Base-by-base conservation (phyloP, 2,329 filamentous ascomycete genomes). In the Fusarium haematococcum region DNA sequence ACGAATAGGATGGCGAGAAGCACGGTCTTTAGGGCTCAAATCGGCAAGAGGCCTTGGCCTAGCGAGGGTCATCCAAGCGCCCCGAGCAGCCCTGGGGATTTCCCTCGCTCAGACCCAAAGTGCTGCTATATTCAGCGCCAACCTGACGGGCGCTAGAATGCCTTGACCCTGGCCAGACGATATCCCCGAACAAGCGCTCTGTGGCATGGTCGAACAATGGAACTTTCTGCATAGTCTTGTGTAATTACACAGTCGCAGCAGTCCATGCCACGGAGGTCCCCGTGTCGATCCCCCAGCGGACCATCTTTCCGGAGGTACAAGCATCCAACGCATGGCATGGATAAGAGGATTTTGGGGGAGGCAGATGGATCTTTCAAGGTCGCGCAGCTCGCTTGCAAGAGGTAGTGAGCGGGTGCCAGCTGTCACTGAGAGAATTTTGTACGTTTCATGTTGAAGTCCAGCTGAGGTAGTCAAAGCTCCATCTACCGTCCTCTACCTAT, bases 41-140 rank as follows among this genome's bases (percentile, higher is more conserved):
- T 58, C 63, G 39, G 48, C 45, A 67, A 45, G 69, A 52, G 54
- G 50, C 27, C 58, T 59, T 63, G 20, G 20, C 43, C 43, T 45
- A 16, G 43, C 7, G 13, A 45, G 43, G 43, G 43, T 56, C 45
- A 48, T 43, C 62, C 73, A 68, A 76, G 75, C 73, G 63, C 66
- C 62, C 41, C 7, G 30, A 27, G 67, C 33, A 43, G 60, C 64
- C 37, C 67, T 37, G 30, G 58, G 50, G 63, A 50, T 62, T 43
- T 59, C 56, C 48, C 43, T 56, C 56, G 60, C 69, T 45, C 74
- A 65, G 59, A 75, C 68, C 63, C 48, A 50, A 57, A 56, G 60
- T 63, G 69, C 76, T 78, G 67, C 76, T 78, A 78, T 76, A 76
- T 77, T 69, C 66, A 68, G 76, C 70, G 59, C 58, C 65, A 39